These are phyloP conservation scores for Trichoderma sp. DNA, from an alignment of 2,329 filamentous ascomycete genomes.

Conservation along the genomic window DNA sequence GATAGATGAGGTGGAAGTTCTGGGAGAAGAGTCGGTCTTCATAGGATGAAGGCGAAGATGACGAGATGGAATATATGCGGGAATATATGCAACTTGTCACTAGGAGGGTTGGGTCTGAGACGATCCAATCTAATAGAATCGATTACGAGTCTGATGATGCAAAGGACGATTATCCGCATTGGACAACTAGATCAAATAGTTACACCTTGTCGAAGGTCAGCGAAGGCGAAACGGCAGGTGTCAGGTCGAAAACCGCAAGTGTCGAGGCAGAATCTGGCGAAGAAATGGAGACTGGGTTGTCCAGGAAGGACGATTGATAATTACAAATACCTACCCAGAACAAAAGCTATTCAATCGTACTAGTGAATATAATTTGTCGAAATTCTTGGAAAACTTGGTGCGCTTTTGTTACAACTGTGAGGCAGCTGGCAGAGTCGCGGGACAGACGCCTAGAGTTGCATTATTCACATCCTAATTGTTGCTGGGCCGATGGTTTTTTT, in stretches of 20 bases:
- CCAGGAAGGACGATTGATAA: background rate
- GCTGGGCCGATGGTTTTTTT: background rate
- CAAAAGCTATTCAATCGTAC: background rate
- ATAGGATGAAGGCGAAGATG: slow-evolving; percentile 38
- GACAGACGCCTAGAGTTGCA: background rate
- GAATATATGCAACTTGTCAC: slow-evolving; percentile 30
- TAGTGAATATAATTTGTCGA: slow-evolving; percentile 18
- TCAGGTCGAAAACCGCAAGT: background rate
- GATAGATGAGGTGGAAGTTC: slow-evolving; percentile 50
- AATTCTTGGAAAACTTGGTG: background rate
- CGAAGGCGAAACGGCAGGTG: background rate
- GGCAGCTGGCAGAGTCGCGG: slow-evolving; percentile 16
- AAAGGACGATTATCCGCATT: background rate
- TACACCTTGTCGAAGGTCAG: too few species aligned
- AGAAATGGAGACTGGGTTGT: background rate
- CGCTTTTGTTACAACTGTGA: background rate
- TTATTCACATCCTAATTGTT: background rate
- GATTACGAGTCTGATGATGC: background rate
- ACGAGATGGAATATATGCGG: slow-evolving; percentile 29
- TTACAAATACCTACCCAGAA: background rate
- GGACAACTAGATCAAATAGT: background rate
- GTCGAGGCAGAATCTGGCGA: background rate
- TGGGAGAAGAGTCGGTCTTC: slow-evolving; percentile 39
- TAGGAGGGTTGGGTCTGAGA: slow-evolving; percentile 9
- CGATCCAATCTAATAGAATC: background rate